Conservation (phyloP, 2,329 filamentous ascomycete genomes). For the Penicillium occitanis region DNA sequence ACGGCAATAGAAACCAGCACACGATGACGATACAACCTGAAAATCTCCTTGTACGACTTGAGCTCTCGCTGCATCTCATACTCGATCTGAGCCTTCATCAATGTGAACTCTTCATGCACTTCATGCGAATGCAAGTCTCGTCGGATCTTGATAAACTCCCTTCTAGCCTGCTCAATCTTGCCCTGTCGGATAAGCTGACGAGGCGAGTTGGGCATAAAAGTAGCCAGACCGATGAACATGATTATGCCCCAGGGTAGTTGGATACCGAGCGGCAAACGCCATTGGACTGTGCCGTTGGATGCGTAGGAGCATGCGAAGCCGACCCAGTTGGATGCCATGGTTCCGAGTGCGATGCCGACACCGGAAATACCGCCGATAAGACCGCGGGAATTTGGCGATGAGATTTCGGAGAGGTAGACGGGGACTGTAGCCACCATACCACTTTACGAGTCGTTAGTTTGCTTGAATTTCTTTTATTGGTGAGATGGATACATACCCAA, state of each 20-base stretch:
- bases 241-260: constrained; percentile 59
- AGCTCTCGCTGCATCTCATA: constrained; percentile 60
- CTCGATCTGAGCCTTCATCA: constrained; percentile 57
- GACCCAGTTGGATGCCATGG: constrained; percentile 59
- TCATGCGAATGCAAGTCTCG: constrained; percentile 48
- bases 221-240: constrained; percentile 54
- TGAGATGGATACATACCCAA: constrained; percentile 39
- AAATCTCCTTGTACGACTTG: constrained; percentile 54
- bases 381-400: constrained; percentile 50
- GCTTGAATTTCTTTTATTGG: not conserved
- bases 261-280: constrained; percentile 56
- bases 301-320: constrained; percentile 57
- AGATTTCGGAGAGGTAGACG: constrained; percentile 58
- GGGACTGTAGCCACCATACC: constrained; percentile 55
- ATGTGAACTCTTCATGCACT: constrained; percentile 52
- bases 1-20: constrained; percentile 57
- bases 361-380: constrained; percentile 56
- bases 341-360: constrained; percentile 57
- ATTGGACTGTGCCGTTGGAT: constrained; percentile 54
- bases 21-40: constrained; percentile 52
- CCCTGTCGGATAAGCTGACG: constrained; percentile 54
- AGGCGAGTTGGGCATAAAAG: constrained; percentile 59
- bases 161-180: constrained; percentile 50
- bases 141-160: constrained; percentile 51
- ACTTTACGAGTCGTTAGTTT: constrained; percentile 28